phyloP scores from a whole-genome alignment of 352 stramenopile species.

The Peronosclerospora sorghi region DNA sequence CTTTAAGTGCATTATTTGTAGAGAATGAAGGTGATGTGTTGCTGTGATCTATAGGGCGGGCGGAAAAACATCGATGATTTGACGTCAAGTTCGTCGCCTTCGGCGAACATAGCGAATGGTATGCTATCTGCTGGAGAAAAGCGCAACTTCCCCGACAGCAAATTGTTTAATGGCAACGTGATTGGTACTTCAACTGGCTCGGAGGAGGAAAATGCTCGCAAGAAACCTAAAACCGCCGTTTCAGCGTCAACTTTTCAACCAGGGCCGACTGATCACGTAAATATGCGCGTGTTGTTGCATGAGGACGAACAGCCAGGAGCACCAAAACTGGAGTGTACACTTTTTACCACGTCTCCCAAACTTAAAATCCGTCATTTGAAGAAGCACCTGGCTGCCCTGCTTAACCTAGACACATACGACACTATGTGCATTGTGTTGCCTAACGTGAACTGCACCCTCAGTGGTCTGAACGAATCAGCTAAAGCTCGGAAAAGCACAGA shows the following conservation, averaged over 20 bases:
- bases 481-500: constrained; percentile 5
- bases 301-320: constrained; percentile 25
- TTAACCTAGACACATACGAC: constrained; percentile 31
- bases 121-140: constrained; percentile 23
- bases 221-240: constrained; percentile 14
- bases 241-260: not conserved
- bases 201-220: constrained; percentile 17
- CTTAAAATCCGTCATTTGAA: constrained; percentile 71
- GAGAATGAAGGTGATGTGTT: not conserved
- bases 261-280: constrained; percentile 27
- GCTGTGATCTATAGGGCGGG: not conserved
- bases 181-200: constrained; percentile 7
- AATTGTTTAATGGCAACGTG: constrained; percentile 3
- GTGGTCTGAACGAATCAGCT: constrained; percentile 23
- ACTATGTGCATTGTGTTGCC: constrained; percentile 55
- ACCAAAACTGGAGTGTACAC: constrained; percentile 31
- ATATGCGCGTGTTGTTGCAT: constrained; percentile 50
- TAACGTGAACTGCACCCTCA: constrained; percentile 37
- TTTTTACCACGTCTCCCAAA: constrained; percentile 49
- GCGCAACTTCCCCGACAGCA: constrained; percentile 8
- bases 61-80: constrained; percentile 15
- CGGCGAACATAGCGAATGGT: constrained; percentile 15
- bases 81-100: constrained; percentile 16
- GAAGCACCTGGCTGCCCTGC: constrained; percentile 43
- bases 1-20: not conserved